Evolutionary conservation across 75 land plant species (phyloP).

Genomic region (Gnetum montanum): DNA sequence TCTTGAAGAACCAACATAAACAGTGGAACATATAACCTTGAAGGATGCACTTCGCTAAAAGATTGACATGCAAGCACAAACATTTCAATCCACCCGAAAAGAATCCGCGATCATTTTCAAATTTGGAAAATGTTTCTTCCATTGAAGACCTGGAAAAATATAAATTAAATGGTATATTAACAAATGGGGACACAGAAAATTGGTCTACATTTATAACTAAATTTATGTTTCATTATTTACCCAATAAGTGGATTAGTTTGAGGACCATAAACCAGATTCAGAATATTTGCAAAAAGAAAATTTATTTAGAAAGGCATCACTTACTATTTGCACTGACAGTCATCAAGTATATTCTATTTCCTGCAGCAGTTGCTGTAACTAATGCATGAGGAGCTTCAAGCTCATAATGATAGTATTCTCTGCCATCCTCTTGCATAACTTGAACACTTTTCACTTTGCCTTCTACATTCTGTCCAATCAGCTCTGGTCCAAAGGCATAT

Average conservation of each 20-base stretch:
- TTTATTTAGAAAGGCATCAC: neutral
- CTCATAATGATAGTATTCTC: slow-evolving; percentile 82
- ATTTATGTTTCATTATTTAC: neutral
- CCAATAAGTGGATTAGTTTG: neutral
- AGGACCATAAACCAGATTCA: neutral
- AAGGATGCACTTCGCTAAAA: too few relatives aligned
- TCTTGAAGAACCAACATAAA: too few relatives aligned
- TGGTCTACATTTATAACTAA: neutral
- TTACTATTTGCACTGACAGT: slow-evolving; percentile 76
- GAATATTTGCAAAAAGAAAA: too few relatives aligned
- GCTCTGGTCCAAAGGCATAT: slow-evolving; percentile 89
- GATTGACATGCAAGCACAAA: too few relatives aligned
- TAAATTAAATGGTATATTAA: too few relatives aligned
- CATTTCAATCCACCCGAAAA: slow-evolving; percentile 65
- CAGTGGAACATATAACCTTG: too few relatives aligned
- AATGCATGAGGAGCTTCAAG: slow-evolving; percentile 83
- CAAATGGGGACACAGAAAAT: neutral
- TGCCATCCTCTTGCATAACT: slow-evolving; percentile 52
- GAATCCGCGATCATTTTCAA: slow-evolving; percentile 66
- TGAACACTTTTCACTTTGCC: slow-evolving; percentile 71
- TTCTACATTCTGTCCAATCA: slow-evolving; percentile 87
- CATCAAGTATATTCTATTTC: slow-evolving; percentile 92
- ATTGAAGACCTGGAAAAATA: slow-evolving; percentile 80
- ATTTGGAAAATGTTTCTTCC: slow-evolving; percentile 66
- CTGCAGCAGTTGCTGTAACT: slow-evolving; percentile 91